A percentile compares a stretch with the other conserved stretches of the same genome.
Conservation (phyloP, 2,329 filamentous ascomycete genomes). For the Xylaria sp. region DNA sequence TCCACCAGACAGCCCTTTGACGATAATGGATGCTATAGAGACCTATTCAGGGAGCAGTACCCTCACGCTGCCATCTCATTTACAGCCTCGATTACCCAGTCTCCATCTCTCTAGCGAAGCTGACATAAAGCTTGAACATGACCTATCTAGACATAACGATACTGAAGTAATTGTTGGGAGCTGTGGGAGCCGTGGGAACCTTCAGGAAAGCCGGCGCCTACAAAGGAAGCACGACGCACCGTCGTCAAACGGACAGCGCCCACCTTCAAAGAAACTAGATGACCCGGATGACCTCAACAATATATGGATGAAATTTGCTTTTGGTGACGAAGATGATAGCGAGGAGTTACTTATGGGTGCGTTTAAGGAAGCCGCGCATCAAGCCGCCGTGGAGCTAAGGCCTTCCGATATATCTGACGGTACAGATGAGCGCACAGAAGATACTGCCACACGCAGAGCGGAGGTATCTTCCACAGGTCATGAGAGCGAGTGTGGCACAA, state of each 20-base stretch:
- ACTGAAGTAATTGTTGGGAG: neutral
- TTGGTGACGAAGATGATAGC: constrained; percentile 40
- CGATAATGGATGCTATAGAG: constrained; percentile 7
- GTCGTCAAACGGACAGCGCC: constrained; percentile 14
- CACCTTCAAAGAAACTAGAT: constrained; percentile 7
- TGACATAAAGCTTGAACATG: neutral
- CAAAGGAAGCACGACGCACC: neutral
- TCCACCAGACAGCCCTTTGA: constrained; percentile 13
- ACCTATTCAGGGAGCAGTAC: constrained; percentile 20
- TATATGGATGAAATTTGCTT: constrained; percentile 48
- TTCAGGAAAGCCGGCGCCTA: neutral
- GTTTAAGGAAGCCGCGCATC: constrained; percentile 44
- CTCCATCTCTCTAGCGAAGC: constrained; percentile 40
- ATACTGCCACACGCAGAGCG: constrained; percentile 31
- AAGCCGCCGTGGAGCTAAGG: constrained; percentile 43
- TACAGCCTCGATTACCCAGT: constrained; percentile 39
- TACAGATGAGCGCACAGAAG: constrained; percentile 24
- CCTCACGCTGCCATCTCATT: constrained; percentile 40
- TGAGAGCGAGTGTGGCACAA: constrained; percentile 3
- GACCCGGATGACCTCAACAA: constrained; percentile 32
- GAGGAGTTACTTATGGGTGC: constrained; percentile 41
- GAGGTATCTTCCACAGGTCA: constrained; percentile 1
- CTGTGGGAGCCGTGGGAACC: neutral
- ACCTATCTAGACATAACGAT: neutral
- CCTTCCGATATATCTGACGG: constrained; percentile 40